Percentiles rank a stretch among this genome's conserved stretches.
Evolutionary conservation across 805 yeast genomes (phyloP).

Genomic region (Candida taoyuanica): DNA sequence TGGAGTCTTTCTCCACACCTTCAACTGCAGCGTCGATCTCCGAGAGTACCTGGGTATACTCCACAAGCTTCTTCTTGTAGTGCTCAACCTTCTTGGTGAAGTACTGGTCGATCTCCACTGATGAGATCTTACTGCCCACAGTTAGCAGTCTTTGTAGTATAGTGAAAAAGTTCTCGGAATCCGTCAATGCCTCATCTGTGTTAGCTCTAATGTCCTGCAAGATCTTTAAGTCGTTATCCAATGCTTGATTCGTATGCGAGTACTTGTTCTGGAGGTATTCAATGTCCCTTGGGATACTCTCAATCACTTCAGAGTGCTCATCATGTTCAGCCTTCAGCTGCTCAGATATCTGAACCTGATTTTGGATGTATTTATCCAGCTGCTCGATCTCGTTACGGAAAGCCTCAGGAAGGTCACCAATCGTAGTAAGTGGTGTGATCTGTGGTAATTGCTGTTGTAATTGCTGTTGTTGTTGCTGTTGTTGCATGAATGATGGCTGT

Average conservation of each 20-base stretch:
- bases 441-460: slow-evolving; percentile 38
- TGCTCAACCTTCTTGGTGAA: slow-evolving; percentile 40
- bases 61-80: slow-evolving; percentile 41
- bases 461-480: slow-evolving; percentile 24
- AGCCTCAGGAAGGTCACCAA: slow-evolving; percentile 69
- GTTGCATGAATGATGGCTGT: slow-evolving; percentile 10
- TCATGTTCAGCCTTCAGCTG: slow-evolving; percentile 54
- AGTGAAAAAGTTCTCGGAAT: slow-evolving; percentile 49
- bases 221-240: slow-evolving; percentile 43
- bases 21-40: slow-evolving; percentile 61
- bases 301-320: slow-evolving; percentile 61
- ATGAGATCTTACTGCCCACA: slow-evolving; percentile 55
- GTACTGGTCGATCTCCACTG: slow-evolving; percentile 52
- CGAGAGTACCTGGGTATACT: slow-evolving; percentile 39
- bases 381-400: slow-evolving; percentile 65
- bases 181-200: slow-evolving; percentile 36
- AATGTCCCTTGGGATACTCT: slow-evolving; percentile 70
- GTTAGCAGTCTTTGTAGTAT: slow-evolving; percentile 45
- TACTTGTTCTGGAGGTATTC: slow-evolving; percentile 57
- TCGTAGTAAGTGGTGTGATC: slow-evolving; percentile 69
- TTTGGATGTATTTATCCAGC: slow-evolving; percentile 65
- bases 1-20: slow-evolving; percentile 51
- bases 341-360: slow-evolving; percentile 69
- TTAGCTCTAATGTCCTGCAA: slow-evolving; percentile 41
- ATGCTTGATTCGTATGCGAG: slow-evolving; percentile 61